Evolutionary conservation across 31 red algal genomes (phyloP).

Genomic region (Asparagopsis taxiformis): DNA sequence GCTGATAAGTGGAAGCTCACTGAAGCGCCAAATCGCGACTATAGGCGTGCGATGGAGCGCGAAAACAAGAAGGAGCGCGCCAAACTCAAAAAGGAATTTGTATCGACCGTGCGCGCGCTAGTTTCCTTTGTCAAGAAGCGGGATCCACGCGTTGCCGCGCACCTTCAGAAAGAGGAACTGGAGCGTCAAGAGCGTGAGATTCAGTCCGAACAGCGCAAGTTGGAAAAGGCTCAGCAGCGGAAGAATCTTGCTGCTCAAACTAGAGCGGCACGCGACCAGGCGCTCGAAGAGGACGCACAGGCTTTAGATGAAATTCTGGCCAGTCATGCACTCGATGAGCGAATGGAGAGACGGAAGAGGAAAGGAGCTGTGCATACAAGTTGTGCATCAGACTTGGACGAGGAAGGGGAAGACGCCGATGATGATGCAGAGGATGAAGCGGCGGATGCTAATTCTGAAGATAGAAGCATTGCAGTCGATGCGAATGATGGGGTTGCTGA

Average conservation of each 20-base stretch:
- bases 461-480: not conserved
- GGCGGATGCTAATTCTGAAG: not conserved
- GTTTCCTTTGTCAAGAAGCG: constrained; percentile 91
- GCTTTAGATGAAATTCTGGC: constrained; percentile 36
- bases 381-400: constrained; percentile 2
- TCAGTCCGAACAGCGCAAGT: constrained; percentile 2
- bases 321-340: constrained; percentile 33
- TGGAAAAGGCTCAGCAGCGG: constrained; percentile 5
- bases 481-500: not conserved
- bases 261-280: constrained; percentile 18
- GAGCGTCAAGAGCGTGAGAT: constrained; percentile 12
- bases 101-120: constrained; percentile 72
- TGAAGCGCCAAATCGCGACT: constrained; percentile 81
- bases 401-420: not conserved
- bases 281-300: constrained; percentile 52
- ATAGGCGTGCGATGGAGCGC: constrained; percentile 86
- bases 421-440: constrained; percentile 9
- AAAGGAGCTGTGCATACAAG: not conserved
- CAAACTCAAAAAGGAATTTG: constrained; percentile 71
- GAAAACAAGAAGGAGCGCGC: constrained; percentile 82
- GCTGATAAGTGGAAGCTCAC: constrained; percentile 88
- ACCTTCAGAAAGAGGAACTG: constrained; percentile 34
- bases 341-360: constrained; percentile 22
- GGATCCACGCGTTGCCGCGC: constrained; percentile 67
- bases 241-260: constrained; percentile 14